phyloP scores from a whole-genome alignment of 2,329 filamentous ascomycete species.

The Lachnellula hyalina region DNA sequence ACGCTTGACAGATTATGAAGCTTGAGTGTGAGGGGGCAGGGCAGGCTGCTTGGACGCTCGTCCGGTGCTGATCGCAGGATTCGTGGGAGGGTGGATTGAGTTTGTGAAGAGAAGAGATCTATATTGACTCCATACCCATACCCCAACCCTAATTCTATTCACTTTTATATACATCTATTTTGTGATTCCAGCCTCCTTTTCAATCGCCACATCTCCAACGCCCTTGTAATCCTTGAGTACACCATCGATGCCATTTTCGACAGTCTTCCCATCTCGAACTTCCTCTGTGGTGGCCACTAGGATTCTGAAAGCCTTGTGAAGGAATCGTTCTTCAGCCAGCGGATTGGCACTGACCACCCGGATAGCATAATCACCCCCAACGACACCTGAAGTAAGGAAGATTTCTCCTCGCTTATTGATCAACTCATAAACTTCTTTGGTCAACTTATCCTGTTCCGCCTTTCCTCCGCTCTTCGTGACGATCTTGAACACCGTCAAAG shows the following conservation, averaged over 20 bases:
- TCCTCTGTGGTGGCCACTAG: constrained; percentile 46
- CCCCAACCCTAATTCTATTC: no score
- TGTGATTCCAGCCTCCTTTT: constrained; percentile 13
- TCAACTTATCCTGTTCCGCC: constrained; percentile 60
- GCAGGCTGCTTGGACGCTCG: no score
- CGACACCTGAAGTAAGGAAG: constrained; percentile 73
- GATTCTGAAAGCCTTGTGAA: constrained; percentile 69
- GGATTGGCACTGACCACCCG: constrained; percentile 71
- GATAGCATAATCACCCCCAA: constrained; percentile 72
- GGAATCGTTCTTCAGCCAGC: constrained; percentile 64
- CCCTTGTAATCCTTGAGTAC: constrained; percentile 4
- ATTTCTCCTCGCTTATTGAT: constrained; percentile 72
- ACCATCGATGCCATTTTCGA: constrained; percentile 5
- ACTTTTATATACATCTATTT: neutral
- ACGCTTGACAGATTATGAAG: no score
- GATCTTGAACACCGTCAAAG: constrained; percentile 70
- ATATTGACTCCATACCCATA: no score
- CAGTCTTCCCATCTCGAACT: constrained; percentile 19
- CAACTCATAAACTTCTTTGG: constrained; percentile 68
- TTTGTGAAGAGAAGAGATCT: no score
- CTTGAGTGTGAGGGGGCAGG: no score
- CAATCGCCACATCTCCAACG: constrained; percentile 10
- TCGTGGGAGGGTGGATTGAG: no score
- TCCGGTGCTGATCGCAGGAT: no score
- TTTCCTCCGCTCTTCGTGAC: constrained; percentile 36